Percentiles rank a stretch among this genome's conserved stretches.
phyloP scores from a whole-genome alignment of 352 stramenopile species.

The Pilasporangium apinafurcum region DNA sequence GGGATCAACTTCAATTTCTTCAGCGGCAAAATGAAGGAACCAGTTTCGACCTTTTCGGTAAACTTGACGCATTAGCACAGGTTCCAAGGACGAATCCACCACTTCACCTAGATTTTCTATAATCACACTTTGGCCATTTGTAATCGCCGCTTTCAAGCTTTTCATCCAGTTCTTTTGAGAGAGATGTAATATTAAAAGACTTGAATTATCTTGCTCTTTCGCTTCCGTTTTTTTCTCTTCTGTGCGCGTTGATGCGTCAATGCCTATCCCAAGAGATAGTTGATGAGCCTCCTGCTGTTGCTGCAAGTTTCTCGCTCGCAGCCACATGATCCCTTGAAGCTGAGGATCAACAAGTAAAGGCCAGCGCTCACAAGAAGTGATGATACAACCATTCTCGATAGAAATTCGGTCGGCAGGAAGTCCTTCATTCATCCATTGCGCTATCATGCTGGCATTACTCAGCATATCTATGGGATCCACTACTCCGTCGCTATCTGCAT shows the following conservation, averaged over 20 bases:
- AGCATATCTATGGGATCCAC: constrained; percentile 88
- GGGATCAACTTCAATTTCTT: constrained; percentile 88
- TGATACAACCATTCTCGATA: constrained; percentile 91
- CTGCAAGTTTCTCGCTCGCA: constrained; percentile 35
- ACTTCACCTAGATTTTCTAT: constrained; percentile 86
- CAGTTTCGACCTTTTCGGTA: constrained; percentile 86
- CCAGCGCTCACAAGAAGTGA: constrained; percentile 84
- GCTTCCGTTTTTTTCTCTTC: neutral
- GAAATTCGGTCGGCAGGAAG: constrained; percentile 88
- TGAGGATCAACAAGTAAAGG: constrained; percentile 89
- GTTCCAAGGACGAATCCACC: constrained; percentile 86
- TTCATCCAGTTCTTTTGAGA: constrained; percentile 76
- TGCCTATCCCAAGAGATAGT: neutral
- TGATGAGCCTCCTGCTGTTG: neutral
- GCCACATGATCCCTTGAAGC: constrained; percentile 86
- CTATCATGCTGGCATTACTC: constrained; percentile 75
- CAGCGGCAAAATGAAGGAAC: constrained; percentile 83
- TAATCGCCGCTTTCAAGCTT: constrained; percentile 71
- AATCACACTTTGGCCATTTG: constrained; percentile 74
- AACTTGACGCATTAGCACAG: constrained; percentile 84
- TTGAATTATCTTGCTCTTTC: constrained; percentile 1
- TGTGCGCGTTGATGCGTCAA: neutral
- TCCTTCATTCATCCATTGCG: constrained; percentile 91
- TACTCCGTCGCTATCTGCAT: constrained; percentile 4
- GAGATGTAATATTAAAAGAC: constrained; percentile 65